These are phyloP conservation scores for Backusella psychrophila DNA, from an alignment of 192 early-diverging fungal species.

Conservation along the genomic window DNA sequence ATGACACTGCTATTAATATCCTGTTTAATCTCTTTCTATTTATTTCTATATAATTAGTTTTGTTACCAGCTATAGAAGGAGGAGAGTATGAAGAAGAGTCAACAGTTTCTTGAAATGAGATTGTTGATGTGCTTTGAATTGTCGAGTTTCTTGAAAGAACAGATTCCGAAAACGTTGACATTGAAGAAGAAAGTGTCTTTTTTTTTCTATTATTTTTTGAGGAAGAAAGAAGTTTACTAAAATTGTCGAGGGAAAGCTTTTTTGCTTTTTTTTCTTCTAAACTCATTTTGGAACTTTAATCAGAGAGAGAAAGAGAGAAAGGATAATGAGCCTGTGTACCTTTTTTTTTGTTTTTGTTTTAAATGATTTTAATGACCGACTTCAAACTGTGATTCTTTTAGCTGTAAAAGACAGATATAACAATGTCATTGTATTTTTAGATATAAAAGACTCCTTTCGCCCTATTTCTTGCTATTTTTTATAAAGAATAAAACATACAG, in stretches of 20 bases:
- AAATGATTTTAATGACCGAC: background rate
- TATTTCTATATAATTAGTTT: background rate
- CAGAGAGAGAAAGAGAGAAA: background rate
- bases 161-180: background rate
- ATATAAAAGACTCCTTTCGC: background rate
- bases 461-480: background rate
- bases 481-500: background rate
- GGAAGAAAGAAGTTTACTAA: background rate
- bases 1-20: background rate
- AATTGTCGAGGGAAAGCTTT: conserved; percentile 3
- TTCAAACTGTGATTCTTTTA: background rate
- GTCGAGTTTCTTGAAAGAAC: conserved; percentile 2
- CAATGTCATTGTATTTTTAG: background rate
- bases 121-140: conserved; percentile 4
- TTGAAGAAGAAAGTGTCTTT: conserved; percentile 2
- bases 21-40: background rate
- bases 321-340: background rate
- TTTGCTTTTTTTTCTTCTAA: conserved; percentile 5
- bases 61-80: background rate
- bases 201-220: background rate
- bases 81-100: background rate
- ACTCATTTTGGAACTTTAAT: conserved; percentile 4
- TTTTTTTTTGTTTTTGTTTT: background rate
- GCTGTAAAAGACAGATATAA: background rate
- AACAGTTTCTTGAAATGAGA: conserved; percentile 1